Base-by-base conservation (phyloP, 1,139 yeast species). In the Lodderomyces metapsilosis region DNA sequence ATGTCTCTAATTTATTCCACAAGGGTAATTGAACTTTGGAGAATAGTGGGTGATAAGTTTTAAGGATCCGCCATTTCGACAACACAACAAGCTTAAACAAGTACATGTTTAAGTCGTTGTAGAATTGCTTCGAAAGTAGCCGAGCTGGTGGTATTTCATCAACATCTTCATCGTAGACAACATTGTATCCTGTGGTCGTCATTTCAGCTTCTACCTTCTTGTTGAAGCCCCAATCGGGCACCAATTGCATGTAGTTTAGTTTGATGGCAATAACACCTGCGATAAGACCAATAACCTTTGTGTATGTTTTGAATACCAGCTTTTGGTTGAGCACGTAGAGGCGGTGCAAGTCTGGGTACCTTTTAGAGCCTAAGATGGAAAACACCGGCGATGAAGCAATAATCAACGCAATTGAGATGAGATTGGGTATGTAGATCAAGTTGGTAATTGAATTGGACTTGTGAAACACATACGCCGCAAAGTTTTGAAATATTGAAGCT, bases 61-160 rank as follows among this genome's bases (percentile, higher is more conserved):
- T 71, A 30, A 56, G 49, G 25, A 68, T 68, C 41, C 76, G 56
- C 76, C 76, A 71, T 49, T 71, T 71, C 12, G 73, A 66, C 27
- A 71, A 52, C 18, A 70, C 49, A 3, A 70, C 59, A 40, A 71
- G 52, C 41, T 69, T 54, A 39, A 68, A 54, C 37, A 71, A 52
- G 49, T 71, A 71, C 35, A 65, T 48, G 48, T 65, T 65, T 41
- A 68, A 43, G 3, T 52, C 61, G 39, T 68, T 54, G 43, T 66
- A 51, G 43, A 66, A 63, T 1, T 48, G 30, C 39, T 62, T 59
- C 18, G 61, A 54, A n/a, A 69, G 52, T 18, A 47, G 42, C 31
- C 70, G 48, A 8, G 64, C 53, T 44, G 56, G 57, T 12, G 49
- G 49, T 8, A 48, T 43, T 11, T 51, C 56, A n/a, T 47, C 37